These are phyloP conservation scores for Elongisporangium undulatum DNA, from an alignment of 352 stramenopile species.

Conservation along the genomic window DNA sequence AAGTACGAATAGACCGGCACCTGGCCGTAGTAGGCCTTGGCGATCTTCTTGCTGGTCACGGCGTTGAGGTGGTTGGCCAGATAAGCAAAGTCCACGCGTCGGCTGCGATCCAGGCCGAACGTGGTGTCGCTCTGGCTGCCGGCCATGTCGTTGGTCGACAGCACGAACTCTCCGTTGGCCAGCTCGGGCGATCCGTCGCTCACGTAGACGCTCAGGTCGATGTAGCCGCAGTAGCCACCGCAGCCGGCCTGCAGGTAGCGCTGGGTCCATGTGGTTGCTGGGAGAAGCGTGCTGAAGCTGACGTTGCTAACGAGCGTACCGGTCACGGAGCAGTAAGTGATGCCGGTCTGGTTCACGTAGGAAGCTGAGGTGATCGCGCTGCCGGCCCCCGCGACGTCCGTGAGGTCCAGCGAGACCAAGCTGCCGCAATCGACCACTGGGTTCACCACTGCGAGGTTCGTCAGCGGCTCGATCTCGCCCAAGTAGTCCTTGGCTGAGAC, in stretches of 20 bases:
- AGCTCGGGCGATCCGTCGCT: constrained; percentile 15
- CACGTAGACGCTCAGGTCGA: no score
- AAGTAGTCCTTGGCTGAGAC: not conserved
- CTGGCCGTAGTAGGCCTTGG: constrained; percentile 28
- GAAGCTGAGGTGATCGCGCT: constrained; percentile 10
- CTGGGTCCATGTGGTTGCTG: constrained; percentile 30
- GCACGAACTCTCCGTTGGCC: constrained; percentile 18
- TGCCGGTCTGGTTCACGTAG: constrained; percentile 6
- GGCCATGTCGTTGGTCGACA: constrained; percentile 30
- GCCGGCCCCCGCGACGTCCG: constrained; percentile 11
- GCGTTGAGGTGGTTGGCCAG: constrained; percentile 27
- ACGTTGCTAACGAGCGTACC: constrained; percentile 16
- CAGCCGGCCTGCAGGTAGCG: constrained; percentile 36
- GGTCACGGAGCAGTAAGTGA: constrained; percentile 23
- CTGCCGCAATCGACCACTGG: constrained; percentile 13
- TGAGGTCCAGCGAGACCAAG: constrained; percentile 20
- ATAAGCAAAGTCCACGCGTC: constrained; percentile 26
- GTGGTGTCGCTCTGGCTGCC: constrained; percentile 20
- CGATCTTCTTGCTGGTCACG: constrained; percentile 27
- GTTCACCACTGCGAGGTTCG: constrained; percentile 6
- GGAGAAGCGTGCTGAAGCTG: constrained; percentile 23
- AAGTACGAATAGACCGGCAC: constrained; percentile 30
- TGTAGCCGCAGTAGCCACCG: constrained; percentile 30
- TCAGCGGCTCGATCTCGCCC: not conserved
- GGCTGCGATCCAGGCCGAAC: constrained; percentile 17